phyloP scores from a whole-genome alignment of 2,329 filamentous ascomycete genomes.

The Cytospora piceae region DNA sequence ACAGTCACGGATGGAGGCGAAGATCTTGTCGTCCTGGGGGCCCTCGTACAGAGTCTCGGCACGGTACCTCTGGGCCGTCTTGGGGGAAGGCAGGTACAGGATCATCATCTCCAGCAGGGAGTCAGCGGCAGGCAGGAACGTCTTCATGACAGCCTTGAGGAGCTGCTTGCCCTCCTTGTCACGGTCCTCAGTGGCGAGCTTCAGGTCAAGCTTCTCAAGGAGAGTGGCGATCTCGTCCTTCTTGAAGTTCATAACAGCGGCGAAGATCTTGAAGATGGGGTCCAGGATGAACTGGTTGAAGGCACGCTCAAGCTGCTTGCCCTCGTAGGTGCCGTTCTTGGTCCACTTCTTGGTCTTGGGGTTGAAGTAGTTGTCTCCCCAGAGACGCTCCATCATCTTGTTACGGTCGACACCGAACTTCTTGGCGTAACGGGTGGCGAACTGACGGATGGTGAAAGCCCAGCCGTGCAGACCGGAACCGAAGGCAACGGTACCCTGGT shows the following conservation, averaged over 20 bases:
- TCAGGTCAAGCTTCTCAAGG: slow-evolving; percentile 91
- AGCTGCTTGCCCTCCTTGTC: slow-evolving; percentile 97
- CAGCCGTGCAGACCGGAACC: slow-evolving; percentile 99
- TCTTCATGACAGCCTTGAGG: slow-evolving; percentile 97
- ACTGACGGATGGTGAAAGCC: slow-evolving; percentile 99
- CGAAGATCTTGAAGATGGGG: slow-evolving; percentile 99
- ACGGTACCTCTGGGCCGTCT: slow-evolving; percentile 97
- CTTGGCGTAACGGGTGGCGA: slow-evolving; percentile 95
- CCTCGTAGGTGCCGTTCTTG: slow-evolving; percentile 80
- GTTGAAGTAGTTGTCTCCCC: slow-evolving; percentile 99
- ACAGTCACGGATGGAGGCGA: slow-evolving; percentile 97
- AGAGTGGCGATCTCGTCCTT: slow-evolving; percentile 85
- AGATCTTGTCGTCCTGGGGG: slow-evolving; percentile 87
- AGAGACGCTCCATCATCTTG: slow-evolving; percentile 99
- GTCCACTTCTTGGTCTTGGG: slow-evolving; percentile 99
- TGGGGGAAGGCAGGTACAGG: slow-evolving; percentile 95
- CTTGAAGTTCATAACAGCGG: slow-evolving; percentile 97
- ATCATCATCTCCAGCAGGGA: slow-evolving; percentile 99
- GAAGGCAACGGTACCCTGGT: slow-evolving; percentile 97
- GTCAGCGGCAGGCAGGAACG: slow-evolving; percentile 97
- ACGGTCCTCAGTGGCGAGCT: slow-evolving; percentile 83
- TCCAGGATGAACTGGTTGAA: slow-evolving; percentile 99
- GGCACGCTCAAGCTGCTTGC: slow-evolving; percentile 91
- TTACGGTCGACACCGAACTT: slow-evolving; percentile 99
- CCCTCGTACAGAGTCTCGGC: slow-evolving; percentile 98